A percentile compares a stretch with the other conserved stretches of the same genome.
phyloP scores from a whole-genome alignment of 2,329 filamentous ascomycete genomes.

The Fusarium tricinctum region DNA sequence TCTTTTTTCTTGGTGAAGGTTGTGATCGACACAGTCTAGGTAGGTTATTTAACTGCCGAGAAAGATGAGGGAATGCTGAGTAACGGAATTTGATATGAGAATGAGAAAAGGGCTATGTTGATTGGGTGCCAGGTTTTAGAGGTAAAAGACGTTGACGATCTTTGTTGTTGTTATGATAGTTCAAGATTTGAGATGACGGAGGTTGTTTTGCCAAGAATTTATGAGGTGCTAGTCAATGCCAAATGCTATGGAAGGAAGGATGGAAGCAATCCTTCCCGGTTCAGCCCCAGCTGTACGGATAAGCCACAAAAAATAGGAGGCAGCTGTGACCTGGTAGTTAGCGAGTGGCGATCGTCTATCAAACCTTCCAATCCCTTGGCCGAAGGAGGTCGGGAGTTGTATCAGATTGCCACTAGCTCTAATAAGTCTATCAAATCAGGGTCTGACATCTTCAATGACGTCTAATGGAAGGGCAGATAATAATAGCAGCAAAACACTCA shows the following conservation, averaged over 20 bases:
- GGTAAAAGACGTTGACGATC: not conserved
- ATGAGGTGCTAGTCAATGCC: not conserved
- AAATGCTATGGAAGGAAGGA: not conserved
- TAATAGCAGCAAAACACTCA: not conserved
- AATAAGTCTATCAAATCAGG: conserved; percentile 12
- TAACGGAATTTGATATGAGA: not conserved
- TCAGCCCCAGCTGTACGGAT: conserved; percentile 24
- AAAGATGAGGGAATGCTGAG: conserved; percentile 16
- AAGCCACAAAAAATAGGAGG: conserved; percentile 31
- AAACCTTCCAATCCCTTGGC: conserved; percentile 35
- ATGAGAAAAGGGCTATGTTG: not conserved
- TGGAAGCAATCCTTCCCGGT: conserved; percentile 16
- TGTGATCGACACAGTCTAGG: conserved; percentile 26
- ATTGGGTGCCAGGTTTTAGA: not conserved
- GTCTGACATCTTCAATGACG: conserved; percentile 7
- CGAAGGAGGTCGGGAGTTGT: conserved; percentile 29
- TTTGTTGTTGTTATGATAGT: conserved; percentile 13
- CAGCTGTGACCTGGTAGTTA: not conserved
- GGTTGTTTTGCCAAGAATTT: conserved; percentile 10
- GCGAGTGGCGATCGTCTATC: conserved; percentile 5
- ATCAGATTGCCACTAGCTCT: conserved; percentile 34
- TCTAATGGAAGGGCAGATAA: not conserved
- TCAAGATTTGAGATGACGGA: conserved; percentile 26
- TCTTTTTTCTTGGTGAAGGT: conserved; percentile 12
- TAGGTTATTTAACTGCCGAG: conserved; percentile 1